These are phyloP conservation scores for Penicillium waksmanii DNA, from an alignment of 495 filamentous ascomycete species.

Conservation along the genomic window DNA sequence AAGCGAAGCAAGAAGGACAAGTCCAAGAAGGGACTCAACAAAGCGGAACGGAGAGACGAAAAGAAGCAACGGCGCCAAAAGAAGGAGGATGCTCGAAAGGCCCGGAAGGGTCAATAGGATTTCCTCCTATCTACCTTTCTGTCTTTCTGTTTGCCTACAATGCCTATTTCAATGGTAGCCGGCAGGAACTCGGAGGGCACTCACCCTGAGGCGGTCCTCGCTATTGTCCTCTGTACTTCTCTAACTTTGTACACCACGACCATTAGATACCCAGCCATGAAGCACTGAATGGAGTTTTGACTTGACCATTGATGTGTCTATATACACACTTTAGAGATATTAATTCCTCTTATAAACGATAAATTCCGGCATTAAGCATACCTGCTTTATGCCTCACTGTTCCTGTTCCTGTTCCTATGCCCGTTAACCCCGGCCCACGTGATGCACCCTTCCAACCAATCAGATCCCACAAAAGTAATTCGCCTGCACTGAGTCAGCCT, in stretches of 20 bases:
- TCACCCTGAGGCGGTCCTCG: slow-evolving; percentile 1
- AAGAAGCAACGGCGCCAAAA: slow-evolving; percentile 46
- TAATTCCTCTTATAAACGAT: too few relatives aligned
- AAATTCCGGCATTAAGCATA: too few relatives aligned
- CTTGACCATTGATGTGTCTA: not conserved
- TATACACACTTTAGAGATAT: too few relatives aligned
- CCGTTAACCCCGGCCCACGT: slow-evolving; percentile 1
- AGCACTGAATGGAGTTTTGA: slow-evolving; percentile 7
- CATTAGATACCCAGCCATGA: slow-evolving; percentile 7
- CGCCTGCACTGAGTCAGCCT: slow-evolving; percentile 17
- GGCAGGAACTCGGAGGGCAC: not conserved
- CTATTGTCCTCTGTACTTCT: slow-evolving; percentile 4
- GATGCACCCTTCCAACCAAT: slow-evolving; percentile 26
- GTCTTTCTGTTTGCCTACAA: not conserved
- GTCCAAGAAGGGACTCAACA: slow-evolving; percentile 30
- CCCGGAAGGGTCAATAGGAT: slow-evolving; percentile 29
- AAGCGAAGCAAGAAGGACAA: slow-evolving; percentile 28
- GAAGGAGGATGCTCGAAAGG: slow-evolving; percentile 40
- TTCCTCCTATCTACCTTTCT: not conserved
- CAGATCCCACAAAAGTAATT: slow-evolving; percentile 8
- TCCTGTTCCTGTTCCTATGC: not conserved
- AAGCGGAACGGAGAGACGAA: slow-evolving; percentile 29
- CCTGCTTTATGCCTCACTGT: too few relatives aligned
- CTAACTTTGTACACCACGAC: slow-evolving; percentile 4
- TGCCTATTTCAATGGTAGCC: not conserved